Percentiles rank a stretch among this genome's conserved stretches.
These are phyloP conservation scores for Zarea fungicola DNA, from an alignment of 2,329 filamentous ascomycete genomes.

Conservation along the genomic window DNA sequence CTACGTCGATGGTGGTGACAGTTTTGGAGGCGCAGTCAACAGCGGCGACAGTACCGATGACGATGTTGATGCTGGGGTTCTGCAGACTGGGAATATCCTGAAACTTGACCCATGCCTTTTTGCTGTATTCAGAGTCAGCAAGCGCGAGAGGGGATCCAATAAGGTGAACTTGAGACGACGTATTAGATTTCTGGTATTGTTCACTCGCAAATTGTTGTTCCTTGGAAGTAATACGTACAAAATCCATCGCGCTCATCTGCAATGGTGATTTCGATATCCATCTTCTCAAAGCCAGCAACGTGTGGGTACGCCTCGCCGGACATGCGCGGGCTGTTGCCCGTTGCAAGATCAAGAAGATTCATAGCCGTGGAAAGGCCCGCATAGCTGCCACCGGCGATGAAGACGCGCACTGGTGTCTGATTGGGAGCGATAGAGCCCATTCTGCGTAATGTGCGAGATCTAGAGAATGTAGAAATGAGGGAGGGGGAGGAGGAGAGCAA, in stretches of 20 bases:
- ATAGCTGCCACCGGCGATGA: constrained; percentile 68
- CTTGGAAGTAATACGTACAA: constrained; percentile 47
- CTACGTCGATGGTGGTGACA: constrained; percentile 49
- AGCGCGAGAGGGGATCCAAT: constrained; percentile 72
- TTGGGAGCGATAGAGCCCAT: constrained; percentile 28
- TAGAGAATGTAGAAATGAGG: neutral
- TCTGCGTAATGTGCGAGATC: constrained; percentile 2
- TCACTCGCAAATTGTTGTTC: neutral
- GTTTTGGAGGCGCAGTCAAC: constrained; percentile 57
- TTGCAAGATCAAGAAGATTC: constrained; percentile 62
- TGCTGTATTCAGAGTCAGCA: constrained; percentile 56
- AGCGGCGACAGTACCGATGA: constrained; percentile 59
- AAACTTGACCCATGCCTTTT: constrained; percentile 67
- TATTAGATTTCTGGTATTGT: constrained; percentile 10
- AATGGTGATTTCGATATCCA: constrained; percentile 64
- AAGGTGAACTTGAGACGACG: constrained; percentile 53
- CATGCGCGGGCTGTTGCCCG: constrained; percentile 48
- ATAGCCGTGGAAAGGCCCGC: constrained; percentile 62
- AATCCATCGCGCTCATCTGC: constrained; percentile 80
- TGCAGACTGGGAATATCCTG: constrained; percentile 62
- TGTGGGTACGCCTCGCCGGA: constrained; percentile 32
- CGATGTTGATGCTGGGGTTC: constrained; percentile 53
- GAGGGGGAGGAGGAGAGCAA: neutral
- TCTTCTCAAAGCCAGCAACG: constrained; percentile 37
- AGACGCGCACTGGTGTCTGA: constrained; percentile 45